Percentiles rank a stretch among this genome's conserved stretches.
phyloP scores from a whole-genome alignment of 495 filamentous ascomycete genomes.

The Cetradonia linearis region DNA sequence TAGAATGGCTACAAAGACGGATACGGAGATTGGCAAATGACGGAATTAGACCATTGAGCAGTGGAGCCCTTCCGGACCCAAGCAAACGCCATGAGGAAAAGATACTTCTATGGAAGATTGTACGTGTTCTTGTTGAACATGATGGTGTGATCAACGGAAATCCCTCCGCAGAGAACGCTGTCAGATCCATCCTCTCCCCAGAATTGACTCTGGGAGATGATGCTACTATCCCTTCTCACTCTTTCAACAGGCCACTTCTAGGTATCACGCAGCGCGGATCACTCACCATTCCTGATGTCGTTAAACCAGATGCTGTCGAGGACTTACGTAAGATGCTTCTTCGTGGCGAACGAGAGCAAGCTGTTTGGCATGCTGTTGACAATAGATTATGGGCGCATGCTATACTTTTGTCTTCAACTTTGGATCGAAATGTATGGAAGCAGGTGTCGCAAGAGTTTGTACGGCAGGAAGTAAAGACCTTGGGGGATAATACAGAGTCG shows the following conservation, averaged over 20 bases:
- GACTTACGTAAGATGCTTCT: constrained; percentile 62
- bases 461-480: constrained; percentile 75
- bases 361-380: constrained; percentile 91
- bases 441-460: constrained; percentile 92
- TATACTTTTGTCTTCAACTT: constrained; percentile 77
- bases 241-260: constrained; percentile 27
- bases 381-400: constrained; percentile 92
- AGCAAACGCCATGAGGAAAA: constrained; percentile 71
- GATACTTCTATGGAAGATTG: constrained; percentile 76
- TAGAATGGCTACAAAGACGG: constrained; percentile 68
- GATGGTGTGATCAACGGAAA: constrained; percentile 77
- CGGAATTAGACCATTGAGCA: constrained; percentile 12
- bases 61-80: constrained; percentile 34
- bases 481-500: constrained; percentile 66
- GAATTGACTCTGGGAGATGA: constrained; percentile 33
- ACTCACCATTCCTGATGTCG: constrained; percentile 44
- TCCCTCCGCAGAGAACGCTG: constrained; percentile 56
- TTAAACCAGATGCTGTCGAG: constrained; percentile 56
- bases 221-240: constrained; percentile 26
- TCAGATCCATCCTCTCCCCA: constrained; percentile 65
- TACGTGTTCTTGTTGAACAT: constrained; percentile 69
- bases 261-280: constrained; percentile 29
- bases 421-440: constrained; percentile 63
- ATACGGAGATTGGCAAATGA: constrained; percentile 61
- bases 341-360: constrained; percentile 75